Conservation (phyloP, 1,284 basidiomycete genomes). For the Microbotryum violaceum region DNA sequence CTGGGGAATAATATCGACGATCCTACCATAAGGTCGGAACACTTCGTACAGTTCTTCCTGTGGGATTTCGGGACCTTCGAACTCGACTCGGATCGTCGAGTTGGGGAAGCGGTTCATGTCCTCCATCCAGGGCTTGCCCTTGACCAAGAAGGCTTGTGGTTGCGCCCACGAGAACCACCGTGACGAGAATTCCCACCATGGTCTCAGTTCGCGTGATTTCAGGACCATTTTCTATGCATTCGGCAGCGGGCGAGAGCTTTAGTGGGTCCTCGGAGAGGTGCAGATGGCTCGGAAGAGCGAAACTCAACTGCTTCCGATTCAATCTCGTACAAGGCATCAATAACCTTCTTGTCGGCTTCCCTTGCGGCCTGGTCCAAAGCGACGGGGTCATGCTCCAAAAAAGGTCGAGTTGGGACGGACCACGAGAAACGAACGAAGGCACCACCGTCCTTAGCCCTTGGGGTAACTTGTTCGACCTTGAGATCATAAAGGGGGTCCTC, state of each 20-base stretch:
- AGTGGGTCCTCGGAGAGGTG: too few species aligned
- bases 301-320: too few species aligned
- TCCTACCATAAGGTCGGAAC: conserved; percentile 69
- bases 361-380: conserved; percentile 20
- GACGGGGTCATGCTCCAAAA: background rate
- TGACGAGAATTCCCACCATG: conserved; percentile 31
- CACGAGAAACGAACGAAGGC: conserved; percentile 66
- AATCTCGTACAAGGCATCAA: too few species aligned
- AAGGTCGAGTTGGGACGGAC: conserved; percentile 33
- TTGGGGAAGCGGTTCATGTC: conserved; percentile 78
- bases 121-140: conserved; percentile 45
- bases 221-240: conserved; percentile 9
- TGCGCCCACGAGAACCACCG: too few species aligned
- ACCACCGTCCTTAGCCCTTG: conserved; percentile 63
- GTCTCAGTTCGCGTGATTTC: conserved; percentile 9
- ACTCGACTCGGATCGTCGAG: conserved; percentile 61
- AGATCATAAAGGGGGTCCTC: conserved; percentile 18
- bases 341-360: conserved; percentile 16
- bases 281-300: too few species aligned
- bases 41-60: conserved; percentile 31
- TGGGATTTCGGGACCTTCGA: conserved; percentile 66
- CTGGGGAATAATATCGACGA: conserved; percentile 60
- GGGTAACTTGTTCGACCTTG: conserved; percentile 30
- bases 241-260: too few species aligned
- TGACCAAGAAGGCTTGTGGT: conserved; percentile 26